A percentile compares a stretch with the other conserved stretches of the same genome.
phyloP scores from a whole-genome alignment of 208 protist species.

The Crithidia sp. region DNA sequence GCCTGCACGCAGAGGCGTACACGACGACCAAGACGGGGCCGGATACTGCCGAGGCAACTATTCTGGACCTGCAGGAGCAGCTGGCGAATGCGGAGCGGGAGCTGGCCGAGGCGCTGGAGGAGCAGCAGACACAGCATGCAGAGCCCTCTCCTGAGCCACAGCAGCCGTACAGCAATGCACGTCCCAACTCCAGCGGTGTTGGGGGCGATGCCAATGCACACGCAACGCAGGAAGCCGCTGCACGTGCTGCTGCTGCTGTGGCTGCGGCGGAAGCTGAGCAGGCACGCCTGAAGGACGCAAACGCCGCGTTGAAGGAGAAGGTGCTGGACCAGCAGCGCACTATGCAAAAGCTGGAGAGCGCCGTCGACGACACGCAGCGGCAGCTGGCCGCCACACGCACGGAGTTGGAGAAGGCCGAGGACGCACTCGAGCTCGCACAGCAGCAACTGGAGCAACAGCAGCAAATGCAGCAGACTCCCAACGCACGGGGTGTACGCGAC shows the following conservation, averaged over 20 bases:
- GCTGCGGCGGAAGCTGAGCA: slow-evolving; percentile 9
- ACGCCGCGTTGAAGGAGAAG: slow-evolving; percentile 24
- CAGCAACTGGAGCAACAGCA: slow-evolving; percentile 1
- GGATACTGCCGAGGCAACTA: slow-evolving; percentile 48
- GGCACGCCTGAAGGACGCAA: slow-evolving; percentile 38
- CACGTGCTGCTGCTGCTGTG: no score
- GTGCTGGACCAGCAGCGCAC: slow-evolving; percentile 26
- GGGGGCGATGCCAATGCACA: no score
- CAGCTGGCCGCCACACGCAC: background rate
- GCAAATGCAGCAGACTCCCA: slow-evolving; percentile 10
- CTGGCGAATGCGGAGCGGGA: slow-evolving; percentile 40
- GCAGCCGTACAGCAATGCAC: slow-evolving; percentile 15
- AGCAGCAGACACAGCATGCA: slow-evolving; percentile 13
- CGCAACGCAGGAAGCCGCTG: no score
- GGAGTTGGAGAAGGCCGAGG: slow-evolving; percentile 3
- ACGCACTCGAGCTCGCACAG: background rate
- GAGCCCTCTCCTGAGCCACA: slow-evolving; percentile 31
- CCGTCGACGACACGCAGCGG: slow-evolving; percentile 11
- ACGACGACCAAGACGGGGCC: slow-evolving; percentile 37
- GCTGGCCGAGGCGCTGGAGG: slow-evolving; percentile 23
- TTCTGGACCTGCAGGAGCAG: slow-evolving; percentile 41
- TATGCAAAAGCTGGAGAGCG: slow-evolving; percentile 24
- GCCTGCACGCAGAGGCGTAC: slow-evolving; percentile 39
- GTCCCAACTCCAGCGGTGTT: background rate
- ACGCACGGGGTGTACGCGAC: background rate